Evolutionary conservation across 2,329 filamentous ascomycete species (phyloP), one percentile per base, ranked within the genome.

Genomic region (Aureobasidium sp.): DNA sequence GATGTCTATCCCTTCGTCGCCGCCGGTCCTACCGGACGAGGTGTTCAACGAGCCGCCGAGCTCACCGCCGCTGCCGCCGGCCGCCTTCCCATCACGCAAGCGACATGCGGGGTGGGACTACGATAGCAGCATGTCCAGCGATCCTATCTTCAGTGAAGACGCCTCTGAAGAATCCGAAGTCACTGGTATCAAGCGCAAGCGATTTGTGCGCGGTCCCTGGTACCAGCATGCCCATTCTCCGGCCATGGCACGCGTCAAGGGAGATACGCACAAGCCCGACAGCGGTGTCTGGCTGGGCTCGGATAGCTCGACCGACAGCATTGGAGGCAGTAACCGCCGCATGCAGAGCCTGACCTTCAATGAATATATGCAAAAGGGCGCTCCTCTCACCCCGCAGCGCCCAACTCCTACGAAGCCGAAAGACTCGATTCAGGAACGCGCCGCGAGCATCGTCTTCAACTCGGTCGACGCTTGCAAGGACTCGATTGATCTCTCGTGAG

Each of bases 131-230:
- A 75, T 82, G 65, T 89, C 86, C 24, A 89, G 87, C 69, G 87
- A 90, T 68, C 86, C 87, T 3, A 81, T 89, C 29, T 90, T 90
- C 73, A 89, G 86, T 71, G 87, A 90, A 63, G 87, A 89, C 68
- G 68, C 67, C 2, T 71, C 71, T 7, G 87, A 88, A 64, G 87
- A 87, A 67, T 89, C 89, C 69, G 75, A 79, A 27, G 76, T 81
- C 52, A 37, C 59, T 3, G 60, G 56, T 3, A 79, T 79, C 1
- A 78, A 81, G 65, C 81, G 82, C 64, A 90, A 89, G 76, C 80
- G 79, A 67, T 80, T 83, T 86, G 5, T 90, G 87, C 87, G 90
- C 83, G 71, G 81, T 82, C 63, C 85, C 87, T 79, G 79, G 44
- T 80, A 77, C n/a, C 73, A 72, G 55, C 67, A 72, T 63, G 47